Percentiles rank a stretch among this genome's conserved stretches.
Conservation (phyloP, 345 rosid genomes). For the Eucalyptus sp. region DNA sequence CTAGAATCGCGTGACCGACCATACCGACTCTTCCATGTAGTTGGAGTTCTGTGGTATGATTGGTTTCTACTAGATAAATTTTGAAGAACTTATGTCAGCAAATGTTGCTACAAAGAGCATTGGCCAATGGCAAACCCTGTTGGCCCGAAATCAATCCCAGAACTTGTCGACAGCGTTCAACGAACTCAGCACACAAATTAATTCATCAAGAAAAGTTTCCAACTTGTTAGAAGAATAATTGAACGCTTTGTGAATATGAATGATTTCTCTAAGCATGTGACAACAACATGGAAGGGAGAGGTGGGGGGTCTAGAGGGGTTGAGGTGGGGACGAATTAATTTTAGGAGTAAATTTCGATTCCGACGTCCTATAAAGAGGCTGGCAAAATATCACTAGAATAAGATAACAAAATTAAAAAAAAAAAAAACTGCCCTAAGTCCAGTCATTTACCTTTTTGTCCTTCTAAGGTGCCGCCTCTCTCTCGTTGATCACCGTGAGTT, state of each 20-base stretch:
- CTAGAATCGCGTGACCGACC: conserved; percentile 36
- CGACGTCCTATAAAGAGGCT: too few species aligned
- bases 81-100: not conserved
- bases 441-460: not conserved
- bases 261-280: conserved; percentile 23
- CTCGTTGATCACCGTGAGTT: fast-evolving
- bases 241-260: conserved; percentile 18
- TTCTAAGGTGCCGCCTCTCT: not conserved
- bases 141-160: not conserved
- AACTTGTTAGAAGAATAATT: not conserved
- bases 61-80: not conserved
- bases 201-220: not conserved
- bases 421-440: not conserved
- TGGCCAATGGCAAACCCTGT: not conserved
- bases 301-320: too few species aligned
- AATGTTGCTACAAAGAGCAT: not conserved
- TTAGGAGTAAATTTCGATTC: too few species aligned
- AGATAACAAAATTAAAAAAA: too few species aligned
- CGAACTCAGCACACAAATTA: not conserved
- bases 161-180: not conserved
- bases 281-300: conserved; percentile 1
- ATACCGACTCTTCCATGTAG: conserved; percentile 41
- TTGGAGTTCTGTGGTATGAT: conserved; percentile 19
- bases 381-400: too few species aligned
- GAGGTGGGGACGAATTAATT: too few species aligned